Base-by-base conservation (phyloP, 1,139 yeast species). In the Taphrina sp. region DNA sequence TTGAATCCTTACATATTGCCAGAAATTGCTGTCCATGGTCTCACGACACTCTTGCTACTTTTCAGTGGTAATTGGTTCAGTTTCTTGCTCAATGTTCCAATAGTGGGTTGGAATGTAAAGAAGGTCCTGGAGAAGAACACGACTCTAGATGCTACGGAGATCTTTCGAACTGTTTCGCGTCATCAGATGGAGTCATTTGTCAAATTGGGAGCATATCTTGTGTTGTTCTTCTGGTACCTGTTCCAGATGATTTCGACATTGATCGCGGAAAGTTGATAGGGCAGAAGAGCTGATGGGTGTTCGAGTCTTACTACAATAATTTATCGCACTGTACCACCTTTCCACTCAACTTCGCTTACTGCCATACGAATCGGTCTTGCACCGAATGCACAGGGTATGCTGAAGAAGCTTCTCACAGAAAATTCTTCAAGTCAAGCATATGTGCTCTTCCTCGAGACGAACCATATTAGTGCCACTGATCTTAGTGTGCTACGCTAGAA, bases 131-230 rank as follows among this genome's bases (percentile, higher is more conserved):
- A 80, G 65, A 86, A 87, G 72, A 85, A 84, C 70, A 92, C 92
- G 70, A 74, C 89, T 62, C 80, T 94, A 70, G 99, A 92, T 72
- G 98, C 98, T 59, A 92, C 99, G 47, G 98, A 92, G 74, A 94
- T 92, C 67, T 92, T 92, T 75, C 83, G 97, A 75, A 43, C 47
- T 2, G 47, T 94, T 67, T 81, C 88, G 64, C 86, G 84, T 68
- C 96, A 92, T 74, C 92, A 94, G 80, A 85, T 83, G 72, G 97
- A 89, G 73, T 79, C 90, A 58, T 90, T 38, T 34, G 24, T 49
- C 46, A 38, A 38, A 34, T 14, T 49, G 23, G 54, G 46, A 14
- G 37, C 37, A 8, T 49, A 38, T 24, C 36, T 49, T 24, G 26
- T 49, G 16, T 26, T 49, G 31, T 49, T 49, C 46, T 49, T 49